These are phyloP conservation scores for Backusella circina DNA, from an alignment of 192 early-diverging fungal species.

Conservation along the genomic window DNA sequence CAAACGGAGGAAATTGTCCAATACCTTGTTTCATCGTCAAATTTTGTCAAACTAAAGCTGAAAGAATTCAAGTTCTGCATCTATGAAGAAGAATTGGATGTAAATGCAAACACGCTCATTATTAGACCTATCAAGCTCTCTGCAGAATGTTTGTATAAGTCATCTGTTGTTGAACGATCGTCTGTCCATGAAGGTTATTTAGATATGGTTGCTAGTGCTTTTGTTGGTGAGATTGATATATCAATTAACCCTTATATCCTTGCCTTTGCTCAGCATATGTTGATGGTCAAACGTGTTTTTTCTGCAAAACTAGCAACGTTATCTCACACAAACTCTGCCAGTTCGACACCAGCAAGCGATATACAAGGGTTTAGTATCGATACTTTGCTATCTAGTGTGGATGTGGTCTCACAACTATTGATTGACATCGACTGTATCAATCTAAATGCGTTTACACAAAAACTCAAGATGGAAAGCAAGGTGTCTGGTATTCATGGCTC, in stretches of 20 bases:
- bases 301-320: slow-evolving; percentile 30
- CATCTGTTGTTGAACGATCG: neutral
- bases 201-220: slow-evolving; percentile 38
- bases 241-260: slow-evolving; percentile 50
- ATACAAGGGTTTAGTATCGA: slow-evolving; percentile 2
- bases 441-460: slow-evolving; percentile 43
- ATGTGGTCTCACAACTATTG: slow-evolving; percentile 44
- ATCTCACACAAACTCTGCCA: slow-evolving; percentile 13
- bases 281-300: slow-evolving; percentile 53
- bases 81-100: slow-evolving; percentile 37
- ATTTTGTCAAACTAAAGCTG: slow-evolving; percentile 38
- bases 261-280: slow-evolving; percentile 53
- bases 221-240: slow-evolving; percentile 30
- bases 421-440: slow-evolving; percentile 39
- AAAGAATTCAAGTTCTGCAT: slow-evolving; percentile 42
- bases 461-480: slow-evolving; percentile 36
- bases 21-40: slow-evolving; percentile 32
- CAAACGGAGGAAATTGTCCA: slow-evolving; percentile 18
- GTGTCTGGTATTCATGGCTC: slow-evolving; percentile 44
- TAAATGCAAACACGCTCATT: slow-evolving; percentile 44
- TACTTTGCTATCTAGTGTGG: slow-evolving; percentile 33
- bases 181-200: slow-evolving; percentile 31
- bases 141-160: slow-evolving; percentile 39
- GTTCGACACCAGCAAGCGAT: neutral
- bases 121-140: slow-evolving; percentile 32